Base-by-base conservation (phyloP, 1,284 basidiomycete species). In the Hemileia vastatrix region DNA sequence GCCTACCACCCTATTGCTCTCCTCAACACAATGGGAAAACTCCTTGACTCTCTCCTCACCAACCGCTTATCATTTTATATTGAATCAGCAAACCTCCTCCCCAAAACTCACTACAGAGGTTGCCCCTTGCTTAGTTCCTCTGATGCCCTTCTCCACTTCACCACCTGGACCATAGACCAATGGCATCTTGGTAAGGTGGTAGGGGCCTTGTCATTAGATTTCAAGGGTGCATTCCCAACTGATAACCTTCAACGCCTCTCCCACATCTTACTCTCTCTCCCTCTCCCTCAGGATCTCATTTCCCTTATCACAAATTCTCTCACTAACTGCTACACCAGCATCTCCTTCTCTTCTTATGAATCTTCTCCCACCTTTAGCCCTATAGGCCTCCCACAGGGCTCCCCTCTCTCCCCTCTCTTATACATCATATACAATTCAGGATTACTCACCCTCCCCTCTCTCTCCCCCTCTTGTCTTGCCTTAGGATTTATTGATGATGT, bases 1-100 rank as follows among this genome's bases (percentile, higher is more conserved):
- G 27, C 57, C 6, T 58, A 58, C n/a, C 2, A 48, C 33, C 57
- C 57, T 8, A 58, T 58, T 40, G 33, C 57, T 23, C 24, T 59
- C 9, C 21, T 59, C 21, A 52, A 33, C 13, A 43, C 32, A n/a
- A 13, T 59, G 19, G 57, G 57, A 24, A 59, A 59, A 18, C 36
- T 53, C 11, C 45, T 59, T 15, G 49, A 59, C 43, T 24, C 13
- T 4, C 3, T 59, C 5, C 13, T 59, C 6, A 59, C 33, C 9
- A 53, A 51, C n/a, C 32, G 49, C n/a, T n/a, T n/a, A n/a, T n/a
- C n/a, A n/a, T n/a, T n/a, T n/a, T n/a, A n/a, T n/a, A n/a, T n/a
- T n/a, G n/a, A n/a, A n/a, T n/a, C n/a, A n/a, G n/a, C n/a, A n/a
- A n/a, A n/a, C n/a, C n/a, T n/a, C n/a, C n/a, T n/a, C n/a, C n/a